A percentile compares a stretch with the other conserved stretches of the same genome.
phyloP scores from a whole-genome alignment of 176 grass and related monocot genomes.

The Ampelocalamus luodianensis region DNA sequence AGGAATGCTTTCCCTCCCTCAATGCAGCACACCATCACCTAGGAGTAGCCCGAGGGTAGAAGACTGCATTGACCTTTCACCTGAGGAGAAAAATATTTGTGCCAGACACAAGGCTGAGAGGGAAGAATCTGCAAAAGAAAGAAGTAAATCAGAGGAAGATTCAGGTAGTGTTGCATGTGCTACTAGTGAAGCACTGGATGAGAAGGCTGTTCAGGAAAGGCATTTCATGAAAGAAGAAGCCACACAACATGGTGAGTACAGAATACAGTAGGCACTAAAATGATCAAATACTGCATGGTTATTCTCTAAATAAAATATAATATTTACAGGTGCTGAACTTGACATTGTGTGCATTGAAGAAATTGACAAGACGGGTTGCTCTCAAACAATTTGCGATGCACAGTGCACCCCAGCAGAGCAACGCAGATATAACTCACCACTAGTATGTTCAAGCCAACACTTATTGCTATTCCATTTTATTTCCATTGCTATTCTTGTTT shows the following conservation, averaged over 20 bases:
- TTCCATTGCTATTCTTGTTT: constrained; percentile 6
- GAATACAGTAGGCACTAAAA: background rate
- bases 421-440: background rate
- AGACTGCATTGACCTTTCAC: constrained; percentile 44
- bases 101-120: constrained; percentile 23
- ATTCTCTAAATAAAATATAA: constrained; percentile 9
- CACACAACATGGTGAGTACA: constrained; percentile 40
- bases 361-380: constrained; percentile 24
- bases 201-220: constrained; percentile 40
- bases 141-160: constrained; percentile 16
- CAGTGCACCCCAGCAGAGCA: constrained; percentile 23
- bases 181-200: constrained; percentile 5
- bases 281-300: background rate
- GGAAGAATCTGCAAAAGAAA: constrained; percentile 37
- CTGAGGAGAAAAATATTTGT: constrained; percentile 37
- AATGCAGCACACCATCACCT: constrained; percentile 45
- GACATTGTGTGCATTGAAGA: constrained; percentile 2
- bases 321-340: constrained; percentile 38
- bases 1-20: constrained; percentile 66
- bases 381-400: background rate
- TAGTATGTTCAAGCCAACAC: constrained; percentile 35
- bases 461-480: constrained; percentile 9
- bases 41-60: constrained; percentile 36
- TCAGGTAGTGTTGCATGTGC: constrained; percentile 12
- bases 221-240: constrained; percentile 35